These are phyloP conservation scores for Fusarium tanahbumbuense DNA, from an alignment of 2,329 filamentous ascomycete species.

Conservation along the genomic window DNA sequence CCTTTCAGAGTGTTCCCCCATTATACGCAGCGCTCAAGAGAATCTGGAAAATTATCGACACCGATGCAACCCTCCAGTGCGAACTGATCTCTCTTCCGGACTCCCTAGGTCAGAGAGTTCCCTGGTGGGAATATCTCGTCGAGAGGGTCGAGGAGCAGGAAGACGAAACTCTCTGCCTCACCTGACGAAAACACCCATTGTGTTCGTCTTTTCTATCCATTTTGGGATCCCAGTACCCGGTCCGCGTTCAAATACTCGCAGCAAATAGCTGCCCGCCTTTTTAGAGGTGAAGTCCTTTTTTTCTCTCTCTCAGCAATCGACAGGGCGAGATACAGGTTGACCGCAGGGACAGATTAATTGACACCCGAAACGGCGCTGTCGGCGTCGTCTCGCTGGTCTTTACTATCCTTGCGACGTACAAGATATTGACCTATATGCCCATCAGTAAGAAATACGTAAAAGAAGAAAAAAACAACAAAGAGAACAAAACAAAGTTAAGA, in stretches of 20 bases:
- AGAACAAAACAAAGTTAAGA: not conserved
- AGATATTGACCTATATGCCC: conserved; percentile 52
- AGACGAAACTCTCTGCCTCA: conserved; percentile 54
- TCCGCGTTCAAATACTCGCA: conserved; percentile 39
- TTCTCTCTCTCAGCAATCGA: conserved; percentile 11
- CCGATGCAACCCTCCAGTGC: conserved; percentile 39
- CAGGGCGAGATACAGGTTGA: conserved; percentile 20
- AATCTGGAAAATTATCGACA: conserved; percentile 53
- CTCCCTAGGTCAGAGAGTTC: conserved; percentile 46
- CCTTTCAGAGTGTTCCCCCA: conserved; percentile 55
- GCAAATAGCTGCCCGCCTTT: conserved; percentile 45
- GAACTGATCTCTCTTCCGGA: conserved; percentile 30
- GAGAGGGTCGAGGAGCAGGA: conserved; percentile 48
- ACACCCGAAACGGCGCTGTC: conserved; percentile 54
- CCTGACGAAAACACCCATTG: conserved; percentile 44
- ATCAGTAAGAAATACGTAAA: conserved; percentile 38
- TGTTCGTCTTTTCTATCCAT: conserved; percentile 31
- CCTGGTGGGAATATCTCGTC: conserved; percentile 58
- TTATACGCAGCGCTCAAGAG: conserved; percentile 50
- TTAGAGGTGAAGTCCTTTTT: conserved; percentile 36
- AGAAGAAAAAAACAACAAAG: not conserved
- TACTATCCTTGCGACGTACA: conserved; percentile 48
- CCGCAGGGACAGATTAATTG: conserved; percentile 26
- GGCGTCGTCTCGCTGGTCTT: conserved; percentile 50
- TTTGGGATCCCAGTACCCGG: conserved; percentile 17